Conservation (phyloP, 257 asterid genomes). For the Ilex aquifolium region DNA sequence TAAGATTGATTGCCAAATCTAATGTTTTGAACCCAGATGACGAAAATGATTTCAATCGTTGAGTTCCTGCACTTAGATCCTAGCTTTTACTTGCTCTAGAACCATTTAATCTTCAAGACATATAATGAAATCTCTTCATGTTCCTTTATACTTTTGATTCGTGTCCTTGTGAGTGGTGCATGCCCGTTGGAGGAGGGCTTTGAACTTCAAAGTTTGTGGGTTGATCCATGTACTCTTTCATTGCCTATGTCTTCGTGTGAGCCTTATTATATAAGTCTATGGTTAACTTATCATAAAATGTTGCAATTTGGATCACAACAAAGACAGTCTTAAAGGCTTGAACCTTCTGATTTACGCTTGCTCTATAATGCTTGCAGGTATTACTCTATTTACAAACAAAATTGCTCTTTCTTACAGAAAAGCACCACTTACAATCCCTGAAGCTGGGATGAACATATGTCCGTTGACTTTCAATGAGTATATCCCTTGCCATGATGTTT, state of each 20-base stretch:
- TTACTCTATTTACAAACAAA: slow-evolving; percentile 44
- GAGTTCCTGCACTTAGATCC: too few relatives aligned
- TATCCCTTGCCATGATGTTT: slow-evolving; percentile 79
- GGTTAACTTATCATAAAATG: too few relatives aligned
- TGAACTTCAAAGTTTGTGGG: slow-evolving; percentile 3
- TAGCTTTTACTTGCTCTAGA: too few relatives aligned
- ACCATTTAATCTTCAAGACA: too few relatives aligned
- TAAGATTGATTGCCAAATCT: too few relatives aligned
- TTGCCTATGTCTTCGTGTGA: not conserved
- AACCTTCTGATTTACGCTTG: not conserved
- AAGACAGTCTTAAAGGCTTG: not conserved
- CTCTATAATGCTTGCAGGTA: slow-evolving; percentile 30
- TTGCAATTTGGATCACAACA: too few relatives aligned
- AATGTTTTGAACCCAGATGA: too few relatives aligned
- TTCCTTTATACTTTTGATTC: too few relatives aligned
- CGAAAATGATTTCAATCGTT: too few relatives aligned
- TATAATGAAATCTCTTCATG: too few relatives aligned
- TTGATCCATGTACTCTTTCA: slow-evolving; percentile 1
- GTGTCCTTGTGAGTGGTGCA: not conserved
- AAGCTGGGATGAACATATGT: slow-evolving; percentile 68
- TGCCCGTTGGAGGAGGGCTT: not conserved
- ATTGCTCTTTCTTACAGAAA: slow-evolving; percentile 56
- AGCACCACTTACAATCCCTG: slow-evolving; percentile 49
- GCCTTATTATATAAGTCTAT: too few relatives aligned
- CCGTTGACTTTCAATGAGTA: slow-evolving; percentile 70